These are phyloP conservation scores for Leucocoprinus sp. DNA, from an alignment of 768 basidiomycete genomes.

Conservation along the genomic window DNA sequence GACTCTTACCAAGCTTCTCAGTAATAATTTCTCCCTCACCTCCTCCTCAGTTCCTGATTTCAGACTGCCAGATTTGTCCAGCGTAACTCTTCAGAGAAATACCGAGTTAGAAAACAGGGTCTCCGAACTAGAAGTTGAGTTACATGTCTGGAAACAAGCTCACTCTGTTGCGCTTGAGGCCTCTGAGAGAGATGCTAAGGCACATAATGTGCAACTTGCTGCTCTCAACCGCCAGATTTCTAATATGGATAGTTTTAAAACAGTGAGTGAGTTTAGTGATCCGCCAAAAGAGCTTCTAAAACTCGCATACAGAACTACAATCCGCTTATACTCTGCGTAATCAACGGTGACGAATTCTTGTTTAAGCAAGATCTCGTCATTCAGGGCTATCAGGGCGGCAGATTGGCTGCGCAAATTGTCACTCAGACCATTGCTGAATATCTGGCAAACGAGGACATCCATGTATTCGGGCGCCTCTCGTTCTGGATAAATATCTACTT, in stretches of 20 bases:
- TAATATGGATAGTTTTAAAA: slow-evolving; percentile 43
- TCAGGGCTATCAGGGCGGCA: slow-evolving; percentile 62
- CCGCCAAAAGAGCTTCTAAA: background rate
- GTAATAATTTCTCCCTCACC: slow-evolving; percentile 24
- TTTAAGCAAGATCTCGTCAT: slow-evolving; percentile 51
- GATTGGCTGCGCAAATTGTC: slow-evolving; percentile 52
- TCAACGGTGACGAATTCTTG: slow-evolving; percentile 66
- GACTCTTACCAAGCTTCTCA: slow-evolving; percentile 50
- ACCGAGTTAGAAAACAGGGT: slow-evolving; percentile 56
- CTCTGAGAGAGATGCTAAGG: slow-evolving; percentile 52
- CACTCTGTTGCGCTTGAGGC: slow-evolving; percentile 55
- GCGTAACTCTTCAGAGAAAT: slow-evolving; percentile 55
- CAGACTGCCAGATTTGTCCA: slow-evolving; percentile 44
- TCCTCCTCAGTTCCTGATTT: slow-evolving; percentile 1
- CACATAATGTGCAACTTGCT: slow-evolving; percentile 61
- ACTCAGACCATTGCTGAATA: slow-evolving; percentile 65
- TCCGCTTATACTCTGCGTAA: slow-evolving; percentile 64
- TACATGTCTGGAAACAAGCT: slow-evolving; percentile 64
- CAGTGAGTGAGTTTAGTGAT: slow-evolving; percentile 22
- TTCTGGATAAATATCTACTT: slow-evolving; percentile 72
- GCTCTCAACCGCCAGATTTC: slow-evolving; percentile 60
- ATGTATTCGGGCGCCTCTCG: slow-evolving; percentile 54
- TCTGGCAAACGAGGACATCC: slow-evolving; percentile 52
- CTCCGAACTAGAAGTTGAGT: slow-evolving; percentile 60
- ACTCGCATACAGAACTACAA: slow-evolving; percentile 40